Evolutionary conservation across 768 basidiomycete genomes (phyloP).

Genomic region (Rhodotorula taiwanensis): DNA sequence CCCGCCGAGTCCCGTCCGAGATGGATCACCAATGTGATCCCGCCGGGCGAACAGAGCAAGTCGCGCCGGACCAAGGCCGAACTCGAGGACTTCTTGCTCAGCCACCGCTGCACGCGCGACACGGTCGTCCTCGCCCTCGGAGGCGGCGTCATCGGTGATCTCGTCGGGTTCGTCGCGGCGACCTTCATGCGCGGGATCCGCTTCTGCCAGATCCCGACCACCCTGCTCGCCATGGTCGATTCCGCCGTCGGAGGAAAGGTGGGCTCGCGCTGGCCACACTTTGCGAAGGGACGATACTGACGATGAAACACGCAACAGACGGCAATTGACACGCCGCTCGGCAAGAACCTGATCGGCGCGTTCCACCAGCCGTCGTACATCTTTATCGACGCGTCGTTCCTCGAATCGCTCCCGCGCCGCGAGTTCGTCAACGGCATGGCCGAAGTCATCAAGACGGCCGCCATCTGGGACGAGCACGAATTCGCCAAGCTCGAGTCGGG

Average conservation of each 20-base stretch:
- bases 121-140: slow-evolving; percentile 89
- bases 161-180: slow-evolving; percentile 92
- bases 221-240: slow-evolving; percentile 96
- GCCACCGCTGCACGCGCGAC: slow-evolving; percentile 82
- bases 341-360: slow-evolving; percentile 96
- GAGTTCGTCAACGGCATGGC: slow-evolving; percentile 99
- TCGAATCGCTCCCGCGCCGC: slow-evolving; percentile 80
- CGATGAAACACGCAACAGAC: slow-evolving; percentile 54
- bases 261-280: background rate
- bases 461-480: slow-evolving; percentile 92
- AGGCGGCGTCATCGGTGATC: slow-evolving; percentile 93
- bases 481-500: slow-evolving; percentile 82
- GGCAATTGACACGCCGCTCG: slow-evolving; percentile 95
- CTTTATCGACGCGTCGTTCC: slow-evolving; percentile 93
- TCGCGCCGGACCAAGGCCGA: slow-evolving; percentile 82
- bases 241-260: slow-evolving; percentile 88
- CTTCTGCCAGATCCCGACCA: slow-evolving; percentile 93
- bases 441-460: slow-evolving; percentile 98
- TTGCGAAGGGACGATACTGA: too few species aligned
- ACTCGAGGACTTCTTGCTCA: slow-evolving; percentile 86
- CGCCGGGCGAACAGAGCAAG: slow-evolving; percentile 91
- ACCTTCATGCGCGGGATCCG: slow-evolving; percentile 92
- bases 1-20: slow-evolving; percentile 50
- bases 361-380: slow-evolving; percentile 98
- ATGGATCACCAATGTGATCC: slow-evolving; percentile 69